phyloP scores from a whole-genome alignment of 768 basidiomycete genomes.

The Hygrophoropsis aurantiaca region DNA sequence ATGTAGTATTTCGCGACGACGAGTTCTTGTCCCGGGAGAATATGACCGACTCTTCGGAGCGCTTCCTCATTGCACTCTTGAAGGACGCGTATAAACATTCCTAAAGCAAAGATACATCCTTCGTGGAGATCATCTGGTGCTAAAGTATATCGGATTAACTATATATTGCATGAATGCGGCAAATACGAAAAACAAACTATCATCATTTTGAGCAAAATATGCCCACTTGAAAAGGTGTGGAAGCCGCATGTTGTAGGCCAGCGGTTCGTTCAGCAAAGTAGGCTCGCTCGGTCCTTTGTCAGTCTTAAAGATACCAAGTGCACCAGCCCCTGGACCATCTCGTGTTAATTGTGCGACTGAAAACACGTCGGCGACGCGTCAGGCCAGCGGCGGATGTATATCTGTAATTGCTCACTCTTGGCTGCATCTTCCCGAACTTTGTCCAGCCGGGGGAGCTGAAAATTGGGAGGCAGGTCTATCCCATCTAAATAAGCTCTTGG shows the following conservation, averaged over 20 bases:
- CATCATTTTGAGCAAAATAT: conserved; percentile 15
- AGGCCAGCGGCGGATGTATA: neutral
- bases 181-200: conserved; percentile 7
- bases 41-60: conserved; percentile 15
- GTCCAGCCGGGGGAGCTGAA: conserved; percentile 6
- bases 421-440: conserved; percentile 3
- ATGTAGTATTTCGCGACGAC: too few relatives aligned
- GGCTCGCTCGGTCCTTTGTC: neutral
- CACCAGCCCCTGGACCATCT: neutral
- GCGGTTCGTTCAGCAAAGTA: conserved; percentile 1
- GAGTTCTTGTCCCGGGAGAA: conserved; percentile 3
- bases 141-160: neutral
- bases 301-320: neutral
- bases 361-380: neutral
- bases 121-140: conserved; percentile 17
- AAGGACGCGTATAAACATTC: conserved; percentile 16
- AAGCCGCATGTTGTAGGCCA: conserved; percentile 5
- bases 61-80: conserved; percentile 16
- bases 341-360: neutral
- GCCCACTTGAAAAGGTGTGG: conserved; percentile 17
- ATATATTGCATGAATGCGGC: neutral
- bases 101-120: conserved; percentile 18
- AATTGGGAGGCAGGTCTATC: conserved; percentile 1
- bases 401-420: neutral
- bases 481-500: conserved; percentile 1